These are phyloP conservation scores for Eimeria brunetti DNA, from an alignment of 169 alveolate genomes.

Conservation along the genomic window DNA sequence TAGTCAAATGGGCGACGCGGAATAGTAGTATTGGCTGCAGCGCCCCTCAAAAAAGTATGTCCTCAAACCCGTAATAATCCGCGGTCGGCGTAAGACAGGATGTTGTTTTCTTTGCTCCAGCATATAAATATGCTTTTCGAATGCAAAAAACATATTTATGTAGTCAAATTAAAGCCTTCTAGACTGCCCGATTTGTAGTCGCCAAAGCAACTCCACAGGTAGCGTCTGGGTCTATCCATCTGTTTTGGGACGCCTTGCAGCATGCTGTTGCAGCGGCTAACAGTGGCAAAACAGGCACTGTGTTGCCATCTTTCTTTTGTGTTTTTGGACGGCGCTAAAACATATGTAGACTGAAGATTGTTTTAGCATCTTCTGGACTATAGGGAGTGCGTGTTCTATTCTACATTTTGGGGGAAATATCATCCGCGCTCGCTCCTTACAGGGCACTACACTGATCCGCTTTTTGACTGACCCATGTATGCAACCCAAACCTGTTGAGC, in stretches of 20 bases:
- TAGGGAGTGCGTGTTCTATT: background rate
- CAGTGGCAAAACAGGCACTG: background rate
- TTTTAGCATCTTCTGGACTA: background rate
- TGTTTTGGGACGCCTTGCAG: background rate
- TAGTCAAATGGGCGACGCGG: background rate
- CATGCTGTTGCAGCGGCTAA: background rate
- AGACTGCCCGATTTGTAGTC: background rate
- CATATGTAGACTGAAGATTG: background rate
- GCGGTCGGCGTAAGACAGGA: background rate
- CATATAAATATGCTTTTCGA: no score
- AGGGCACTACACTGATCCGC: background rate
- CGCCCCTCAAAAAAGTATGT: background rate
- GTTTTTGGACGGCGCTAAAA: background rate
- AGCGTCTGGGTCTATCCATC: background rate
- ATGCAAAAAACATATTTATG: no score
- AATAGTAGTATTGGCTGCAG: background rate
- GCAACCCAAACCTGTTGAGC: background rate
- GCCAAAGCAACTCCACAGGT: background rate
- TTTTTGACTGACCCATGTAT: background rate
- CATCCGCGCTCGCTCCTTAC: background rate
- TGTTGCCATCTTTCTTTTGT: background rate
- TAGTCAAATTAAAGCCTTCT: background rate
- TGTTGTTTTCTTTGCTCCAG: background rate
- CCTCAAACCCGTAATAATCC: background rate
- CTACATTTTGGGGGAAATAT: background rate